These are phyloP conservation scores for Ulmus americana DNA, from an alignment of 331 rosid species.

Conservation along the genomic window DNA sequence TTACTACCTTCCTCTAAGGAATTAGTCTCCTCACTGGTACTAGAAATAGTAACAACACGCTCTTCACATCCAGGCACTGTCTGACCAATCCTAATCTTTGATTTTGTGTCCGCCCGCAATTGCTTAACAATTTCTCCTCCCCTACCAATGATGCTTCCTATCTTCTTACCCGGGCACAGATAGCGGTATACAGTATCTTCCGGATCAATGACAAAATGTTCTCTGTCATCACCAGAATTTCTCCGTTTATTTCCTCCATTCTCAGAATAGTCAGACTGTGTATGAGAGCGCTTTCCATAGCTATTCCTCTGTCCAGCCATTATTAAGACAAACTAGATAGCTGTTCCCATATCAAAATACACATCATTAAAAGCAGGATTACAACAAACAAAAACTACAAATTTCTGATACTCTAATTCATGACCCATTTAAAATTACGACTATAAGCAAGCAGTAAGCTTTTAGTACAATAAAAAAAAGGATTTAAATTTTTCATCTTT, in stretches of 20 bases:
- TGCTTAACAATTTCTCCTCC: constrained; percentile 99
- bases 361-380: background rate
- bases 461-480: background rate
- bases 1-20: constrained; percentile 48
- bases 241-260: constrained; percentile 66
- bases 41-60: constrained; percentile 74
- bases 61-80: constrained; percentile 77
- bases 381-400: background rate
- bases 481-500: background rate
- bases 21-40: constrained; percentile 68
- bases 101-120: constrained; percentile 68
- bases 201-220: constrained; percentile 64
- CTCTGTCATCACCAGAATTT: constrained; percentile 75
- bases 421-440: background rate
- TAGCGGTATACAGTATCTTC: constrained; percentile 84
- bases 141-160: constrained; percentile 92
- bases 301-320: constrained; percentile 77
- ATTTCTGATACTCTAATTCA: background rate
- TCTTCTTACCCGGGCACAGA: constrained; percentile 73
- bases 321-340: constrained; percentile 10
- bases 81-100: constrained; percentile 91
- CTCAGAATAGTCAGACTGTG: constrained; percentile 62
- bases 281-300: constrained; percentile 67
- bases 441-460: background rate
- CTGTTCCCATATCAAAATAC: constrained; percentile 20